These are phyloP conservation scores for Micractinium conductrix DNA, from an alignment of 139 green algal genomes.

Conservation along the genomic window DNA sequence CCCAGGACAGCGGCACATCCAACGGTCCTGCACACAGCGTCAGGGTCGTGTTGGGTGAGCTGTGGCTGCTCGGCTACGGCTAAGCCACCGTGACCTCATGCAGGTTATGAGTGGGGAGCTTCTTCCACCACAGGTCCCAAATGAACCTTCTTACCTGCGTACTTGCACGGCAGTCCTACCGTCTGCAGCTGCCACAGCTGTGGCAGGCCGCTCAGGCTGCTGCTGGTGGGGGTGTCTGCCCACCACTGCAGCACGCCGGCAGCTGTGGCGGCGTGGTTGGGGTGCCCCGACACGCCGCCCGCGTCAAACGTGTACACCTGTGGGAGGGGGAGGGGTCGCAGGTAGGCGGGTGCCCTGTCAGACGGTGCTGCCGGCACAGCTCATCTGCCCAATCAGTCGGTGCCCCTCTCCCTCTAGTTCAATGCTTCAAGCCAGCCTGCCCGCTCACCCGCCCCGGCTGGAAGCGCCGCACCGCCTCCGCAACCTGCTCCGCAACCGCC, in stretches of 20 bases:
- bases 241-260: conserved; percentile 16
- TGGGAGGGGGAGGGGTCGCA: not conserved
- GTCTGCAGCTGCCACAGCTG: conserved; percentile 17
- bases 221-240: conserved; percentile 31
- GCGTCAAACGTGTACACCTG: conserved; percentile 68
- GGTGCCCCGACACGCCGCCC: conserved; percentile 59
- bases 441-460: not conserved
- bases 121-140: too few species aligned
- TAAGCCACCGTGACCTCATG: too few species aligned
- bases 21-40: conserved; percentile 5
- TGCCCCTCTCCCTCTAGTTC: too few species aligned
- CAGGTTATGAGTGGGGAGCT: too few species aligned
- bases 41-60: too few species aligned
- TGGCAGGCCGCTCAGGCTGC: not conserved
- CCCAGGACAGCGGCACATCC: conserved; percentile 13
- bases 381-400: not conserved
- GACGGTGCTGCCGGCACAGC: not conserved
- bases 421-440: not conserved
- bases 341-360: not conserved
- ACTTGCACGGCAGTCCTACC: conserved; percentile 21
- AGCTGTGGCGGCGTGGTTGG: conserved; percentile 48
- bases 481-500: conserved; percentile 38
- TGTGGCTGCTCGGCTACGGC: too few species aligned
- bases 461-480: not conserved
- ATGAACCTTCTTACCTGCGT: too few species aligned